Conservation (phyloP, 768 basidiomycete genomes). For the Hebeloma cylindrosporum region DNA sequence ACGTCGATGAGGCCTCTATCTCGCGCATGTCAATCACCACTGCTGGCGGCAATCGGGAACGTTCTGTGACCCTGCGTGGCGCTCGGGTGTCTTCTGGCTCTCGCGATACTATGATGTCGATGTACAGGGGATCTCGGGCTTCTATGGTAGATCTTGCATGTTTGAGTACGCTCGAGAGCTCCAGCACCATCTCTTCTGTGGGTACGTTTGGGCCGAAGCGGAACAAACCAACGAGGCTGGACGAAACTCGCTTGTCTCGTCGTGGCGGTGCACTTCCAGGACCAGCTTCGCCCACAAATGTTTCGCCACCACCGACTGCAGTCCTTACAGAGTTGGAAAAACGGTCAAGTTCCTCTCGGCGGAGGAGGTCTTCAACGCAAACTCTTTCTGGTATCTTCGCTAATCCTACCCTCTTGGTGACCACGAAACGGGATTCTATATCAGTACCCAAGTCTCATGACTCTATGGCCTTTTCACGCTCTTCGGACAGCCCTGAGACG, state of each 20-base stretch:
- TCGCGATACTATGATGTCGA: neutral
- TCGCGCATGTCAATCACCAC: constrained; percentile 4
- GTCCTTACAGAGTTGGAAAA: neutral
- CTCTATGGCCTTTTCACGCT: neutral
- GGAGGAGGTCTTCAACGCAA: neutral
- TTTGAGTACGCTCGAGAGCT: constrained; percentile 12
- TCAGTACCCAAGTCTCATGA: neutral
- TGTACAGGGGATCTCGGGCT: neutral
- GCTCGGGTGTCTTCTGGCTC: constrained; percentile 4
- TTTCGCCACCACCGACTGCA: neutral
- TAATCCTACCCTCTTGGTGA: neutral
- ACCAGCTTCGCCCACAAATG: neutral
- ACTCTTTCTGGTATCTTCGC: constrained; percentile 2
- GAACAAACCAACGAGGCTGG: too few species aligned
- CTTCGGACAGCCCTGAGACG: neutral
- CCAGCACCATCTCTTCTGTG: constrained; percentile 19
- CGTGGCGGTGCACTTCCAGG: neutral
- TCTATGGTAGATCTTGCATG: neutral
- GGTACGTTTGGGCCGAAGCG: constrained; percentile 21
- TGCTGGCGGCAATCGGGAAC: neutral
- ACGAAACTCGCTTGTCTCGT: neutral
- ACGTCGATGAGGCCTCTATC: constrained; percentile 11
- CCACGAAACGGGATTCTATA: neutral
- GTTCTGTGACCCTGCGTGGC: neutral
- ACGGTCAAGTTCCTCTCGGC: neutral